Evolutionary conservation across 371 early-diverging fungal genomes (phyloP), one percentile per base, ranked within the genome.

Genomic region (Capillidium rhysosporum): DNA sequence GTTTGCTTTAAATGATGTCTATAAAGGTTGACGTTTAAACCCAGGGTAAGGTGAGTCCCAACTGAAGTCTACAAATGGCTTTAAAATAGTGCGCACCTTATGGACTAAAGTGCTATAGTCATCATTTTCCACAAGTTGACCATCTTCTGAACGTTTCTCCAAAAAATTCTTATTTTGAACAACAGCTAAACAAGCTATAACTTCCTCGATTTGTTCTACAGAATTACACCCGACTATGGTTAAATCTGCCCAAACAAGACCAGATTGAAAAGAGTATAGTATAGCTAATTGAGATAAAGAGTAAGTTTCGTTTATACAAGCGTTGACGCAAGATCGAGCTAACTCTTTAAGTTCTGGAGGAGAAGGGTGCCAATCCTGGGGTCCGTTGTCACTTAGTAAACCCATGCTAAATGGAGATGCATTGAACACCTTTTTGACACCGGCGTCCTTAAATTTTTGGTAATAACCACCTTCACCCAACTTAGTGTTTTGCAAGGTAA

Each of bases 351-450:
- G 63, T n/a, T 67, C 68, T 0, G 43, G 20, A 23, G 75, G 74
- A 9, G 83, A 83, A 14, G 86, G 86, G 51, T 86, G 86, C 86
- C 86, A 86, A 1, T 69, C 72, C 0, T 82, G 83, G 2, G 77
- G 72, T 10, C 64, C 65, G 0, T 63, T 65, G 16, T 69, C 64
- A 40, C 80, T 69, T 21, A 86, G 65, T 24, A 86, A 58, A 0
- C 82, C 86, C 86, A 86, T 86, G 21, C 73, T 72, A 28, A 86
- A 59, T 0, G 86, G 86, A n/a, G 82, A 81, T 2, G 84, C 86
- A 40, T 75, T 80, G 52, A 81, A 62, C 43, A 86, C 44, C 8
- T 70, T 71, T 4, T 62, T 56, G 5, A 86, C 77, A 45, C 81
- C 84, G 21, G 57, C 40, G n/a, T 56, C 53, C 26, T 40, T 43